A percentile compares a stretch with the other conserved stretches of the same genome.
Evolutionary conservation across 345 rosid species (phyloP).

Genomic region (Eucalyptus paniculata): DNA sequence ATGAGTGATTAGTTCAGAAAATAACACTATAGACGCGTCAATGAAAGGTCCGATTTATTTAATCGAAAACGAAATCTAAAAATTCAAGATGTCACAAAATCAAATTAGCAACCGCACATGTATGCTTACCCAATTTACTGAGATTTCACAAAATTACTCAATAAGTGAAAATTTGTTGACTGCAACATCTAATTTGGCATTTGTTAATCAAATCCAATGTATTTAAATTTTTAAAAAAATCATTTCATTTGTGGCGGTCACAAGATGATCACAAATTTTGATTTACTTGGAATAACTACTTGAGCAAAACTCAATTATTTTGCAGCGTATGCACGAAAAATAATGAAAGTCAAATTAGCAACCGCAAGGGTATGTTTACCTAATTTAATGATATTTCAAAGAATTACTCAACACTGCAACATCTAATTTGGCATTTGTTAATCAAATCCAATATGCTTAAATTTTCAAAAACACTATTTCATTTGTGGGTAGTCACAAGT

Average conservation of each 20-base stretch:
- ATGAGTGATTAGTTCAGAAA: accelerated
- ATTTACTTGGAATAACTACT: not conserved
- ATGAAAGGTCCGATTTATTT: accelerated
- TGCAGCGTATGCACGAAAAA: not conserved
- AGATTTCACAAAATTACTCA: not conserved
- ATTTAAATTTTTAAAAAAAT: too few species aligned
- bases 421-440: not conserved
- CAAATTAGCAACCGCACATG: too few species aligned
- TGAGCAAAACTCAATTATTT: not conserved
- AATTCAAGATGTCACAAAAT: accelerated
- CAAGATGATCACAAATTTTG: too few species aligned
- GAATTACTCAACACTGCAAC: not conserved
- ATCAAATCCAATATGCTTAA: not conserved
- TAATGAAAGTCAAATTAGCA: not conserved
- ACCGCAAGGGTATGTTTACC: not conserved
- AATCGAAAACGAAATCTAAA: too few species aligned
- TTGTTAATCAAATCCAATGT: not conserved
- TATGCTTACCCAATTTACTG: not conserved
- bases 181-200: not conserved
- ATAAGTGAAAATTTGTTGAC: not conserved
- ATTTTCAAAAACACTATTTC: not conserved
- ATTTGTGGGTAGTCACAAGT: not conserved
- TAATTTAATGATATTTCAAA: not conserved
- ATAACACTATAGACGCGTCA: accelerated
- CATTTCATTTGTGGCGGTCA: too few species aligned